These are phyloP conservation scores for Nicotiana paniculata DNA, from an alignment of 257 asterid genomes.

Conservation along the genomic window DNA sequence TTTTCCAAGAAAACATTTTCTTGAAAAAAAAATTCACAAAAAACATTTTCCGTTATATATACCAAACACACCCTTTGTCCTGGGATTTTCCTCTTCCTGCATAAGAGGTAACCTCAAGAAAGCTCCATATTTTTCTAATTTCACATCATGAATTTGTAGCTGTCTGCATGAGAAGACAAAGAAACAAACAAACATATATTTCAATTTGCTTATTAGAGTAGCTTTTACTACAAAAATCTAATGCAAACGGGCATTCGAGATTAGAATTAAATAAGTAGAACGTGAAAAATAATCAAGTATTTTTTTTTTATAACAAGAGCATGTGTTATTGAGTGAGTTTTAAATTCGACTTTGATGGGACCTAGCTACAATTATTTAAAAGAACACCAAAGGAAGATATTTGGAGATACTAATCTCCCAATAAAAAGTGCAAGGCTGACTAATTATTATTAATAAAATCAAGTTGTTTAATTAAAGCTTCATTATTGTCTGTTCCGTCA, in stretches of 20 bases:
- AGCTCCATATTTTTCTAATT: background rate
- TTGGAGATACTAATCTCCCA: background rate
- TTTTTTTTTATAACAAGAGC: background rate
- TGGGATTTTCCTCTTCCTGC: background rate
- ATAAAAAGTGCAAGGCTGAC: background rate
- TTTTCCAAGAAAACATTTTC: too few relatives aligned
- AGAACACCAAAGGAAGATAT: background rate
- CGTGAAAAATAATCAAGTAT: background rate
- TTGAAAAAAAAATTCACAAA: too few relatives aligned
- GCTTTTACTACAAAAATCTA: background rate
- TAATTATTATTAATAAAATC: background rate
- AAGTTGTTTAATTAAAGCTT: constrained; percentile 13
- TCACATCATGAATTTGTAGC: background rate
- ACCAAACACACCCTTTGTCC: background rate
- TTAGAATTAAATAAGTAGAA: background rate
- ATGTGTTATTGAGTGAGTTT: background rate
- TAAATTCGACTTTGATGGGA: background rate
- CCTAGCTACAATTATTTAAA: background rate
- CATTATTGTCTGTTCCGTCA: background rate
- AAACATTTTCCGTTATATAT: too few relatives aligned
- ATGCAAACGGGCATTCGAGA: background rate
- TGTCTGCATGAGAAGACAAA: background rate
- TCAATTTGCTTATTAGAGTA: too few relatives aligned
- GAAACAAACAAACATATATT: background rate
- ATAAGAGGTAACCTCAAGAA: background rate